phyloP scores from a whole-genome alignment of 805 yeast genomes.

The Starmerella stellata region DNA sequence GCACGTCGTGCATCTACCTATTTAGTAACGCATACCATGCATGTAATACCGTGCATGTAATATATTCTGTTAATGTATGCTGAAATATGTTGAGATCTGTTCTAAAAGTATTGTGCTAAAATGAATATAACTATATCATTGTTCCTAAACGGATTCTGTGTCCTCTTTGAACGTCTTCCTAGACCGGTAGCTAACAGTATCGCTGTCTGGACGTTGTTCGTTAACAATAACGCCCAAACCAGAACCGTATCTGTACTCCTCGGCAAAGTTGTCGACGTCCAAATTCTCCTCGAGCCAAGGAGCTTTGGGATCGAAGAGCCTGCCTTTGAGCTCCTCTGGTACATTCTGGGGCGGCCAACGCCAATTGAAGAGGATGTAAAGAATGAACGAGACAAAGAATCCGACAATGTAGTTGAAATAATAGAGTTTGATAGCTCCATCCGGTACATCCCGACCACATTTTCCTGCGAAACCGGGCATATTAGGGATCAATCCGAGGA shows the following conservation, averaged over 20 bases:
- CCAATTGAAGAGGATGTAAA: slow-evolving; percentile 32
- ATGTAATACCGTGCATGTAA: too few species aligned
- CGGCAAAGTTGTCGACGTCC: slow-evolving; percentile 15
- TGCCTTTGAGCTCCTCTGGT: slow-evolving; percentile 11
- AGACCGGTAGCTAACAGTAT: too few species aligned
- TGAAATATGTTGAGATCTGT: too few species aligned
- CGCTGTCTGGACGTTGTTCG: too few species aligned
- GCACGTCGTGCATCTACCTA: too few species aligned
- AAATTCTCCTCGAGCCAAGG: slow-evolving; percentile 17
- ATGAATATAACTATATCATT: too few species aligned
- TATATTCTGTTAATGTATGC: too few species aligned
- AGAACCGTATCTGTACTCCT: slow-evolving; percentile 9
- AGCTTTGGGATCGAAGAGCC: slow-evolving; percentile 8
- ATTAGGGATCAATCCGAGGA: slow-evolving; percentile 66
- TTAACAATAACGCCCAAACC: slow-evolving; percentile 3
- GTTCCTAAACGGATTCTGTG: too few species aligned
- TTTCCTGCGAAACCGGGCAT: slow-evolving; percentile 75
- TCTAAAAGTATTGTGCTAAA: too few species aligned
- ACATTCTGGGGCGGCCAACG: slow-evolving; percentile 12
- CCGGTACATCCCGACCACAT: slow-evolving; percentile 56
- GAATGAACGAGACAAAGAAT: slow-evolving; percentile 37
- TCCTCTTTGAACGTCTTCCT: too few species aligned
- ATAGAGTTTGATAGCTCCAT: slow-evolving; percentile 59
- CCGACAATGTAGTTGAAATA: slow-evolving; percentile 64
- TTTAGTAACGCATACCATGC: too few species aligned